phyloP scores from a whole-genome alignment of 306 rosid species.

The Delonix regia region DNA sequence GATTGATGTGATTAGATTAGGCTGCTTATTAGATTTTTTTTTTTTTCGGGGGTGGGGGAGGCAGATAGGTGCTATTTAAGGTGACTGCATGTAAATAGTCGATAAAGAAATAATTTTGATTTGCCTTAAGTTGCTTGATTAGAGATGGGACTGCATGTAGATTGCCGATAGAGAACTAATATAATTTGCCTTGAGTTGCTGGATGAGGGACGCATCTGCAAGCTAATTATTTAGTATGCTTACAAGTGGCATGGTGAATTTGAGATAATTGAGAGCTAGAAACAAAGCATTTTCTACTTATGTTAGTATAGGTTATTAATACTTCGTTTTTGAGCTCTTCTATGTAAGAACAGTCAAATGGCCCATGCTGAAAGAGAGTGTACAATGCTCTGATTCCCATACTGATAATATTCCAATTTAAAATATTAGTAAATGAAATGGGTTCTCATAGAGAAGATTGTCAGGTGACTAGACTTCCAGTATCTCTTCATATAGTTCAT shows the following conservation, averaged over 20 bases:
- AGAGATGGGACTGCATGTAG: background rate
- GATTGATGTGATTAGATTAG: background rate
- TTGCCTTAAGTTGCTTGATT: background rate
- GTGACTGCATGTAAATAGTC: background rate
- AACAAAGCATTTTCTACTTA: background rate
- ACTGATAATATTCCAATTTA: background rate
- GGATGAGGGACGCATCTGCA: background rate
- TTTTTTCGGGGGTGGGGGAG: background rate
- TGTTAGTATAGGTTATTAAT: background rate
- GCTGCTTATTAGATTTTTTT: background rate
- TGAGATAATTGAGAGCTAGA: background rate
- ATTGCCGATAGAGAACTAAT: background rate
- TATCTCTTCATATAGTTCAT: background rate
- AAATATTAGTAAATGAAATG: background rate
- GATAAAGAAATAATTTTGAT: background rate
- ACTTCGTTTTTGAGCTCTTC: background rate
- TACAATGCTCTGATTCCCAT: background rate
- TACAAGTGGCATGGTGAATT: background rate
- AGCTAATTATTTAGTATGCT: background rate
- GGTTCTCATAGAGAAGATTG: background rate
- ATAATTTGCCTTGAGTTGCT: conserved; percentile 5
- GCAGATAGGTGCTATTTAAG: background rate
- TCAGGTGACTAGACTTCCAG: background rate
- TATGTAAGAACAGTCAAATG: background rate
- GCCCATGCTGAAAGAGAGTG: background rate